Evolutionary conservation across 2,329 filamentous ascomycete species (phyloP), one percentile per base, ranked within the genome.

Genomic region (Coniosporium tulheliwenetii): DNA sequence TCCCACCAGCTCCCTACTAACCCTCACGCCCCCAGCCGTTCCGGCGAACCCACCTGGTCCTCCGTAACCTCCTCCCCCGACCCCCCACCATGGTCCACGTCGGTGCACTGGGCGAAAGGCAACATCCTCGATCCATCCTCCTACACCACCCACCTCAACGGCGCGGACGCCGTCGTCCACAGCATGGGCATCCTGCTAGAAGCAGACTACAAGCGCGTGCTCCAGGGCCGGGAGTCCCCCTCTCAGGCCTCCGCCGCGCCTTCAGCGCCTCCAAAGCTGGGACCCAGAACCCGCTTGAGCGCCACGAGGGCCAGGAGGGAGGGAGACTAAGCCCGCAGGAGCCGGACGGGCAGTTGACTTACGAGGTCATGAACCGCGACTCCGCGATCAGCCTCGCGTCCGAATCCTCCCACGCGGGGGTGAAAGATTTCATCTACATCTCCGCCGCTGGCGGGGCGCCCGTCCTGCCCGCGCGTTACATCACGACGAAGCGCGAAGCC

Each of bases 311-410:
- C 38, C 72, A 74, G 45, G 59, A 65, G 45, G 69, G 73, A 45
- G 19, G 19, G 19, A 26, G 19, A 7, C 70, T 87, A 48, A 69
- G 71, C 48, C 72, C 79, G 1, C 69, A 77, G 40, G 78, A 83
- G 58, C 72, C 67, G 37, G 77, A 78, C 50, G 78, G 79, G 19
- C 82, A 91, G 62, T 69, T 94, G 52, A 95, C 89, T 13, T 98
- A 98, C 65, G 91, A 96, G 66, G 71, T 86, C 45, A 95, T 98
- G 85, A 98, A 98, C 64, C 75, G 91, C 43, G 89, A 96, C 63
- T 72, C 72, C 36, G 89, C 89, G 38, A 76, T 96, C 45, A 73
- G 80, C 41, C 71, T 95, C 10, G 91, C 89, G 10, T 77, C 80
- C 53, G 83, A 89, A 56, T 78, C 86, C 1, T 70, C 71, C 19